A percentile compares a stretch with the other conserved stretches of the same genome.
Evolutionary conservation across 2,329 filamentous ascomycete genomes (phyloP).

Genomic region (Aspergillus japonicus): DNA sequence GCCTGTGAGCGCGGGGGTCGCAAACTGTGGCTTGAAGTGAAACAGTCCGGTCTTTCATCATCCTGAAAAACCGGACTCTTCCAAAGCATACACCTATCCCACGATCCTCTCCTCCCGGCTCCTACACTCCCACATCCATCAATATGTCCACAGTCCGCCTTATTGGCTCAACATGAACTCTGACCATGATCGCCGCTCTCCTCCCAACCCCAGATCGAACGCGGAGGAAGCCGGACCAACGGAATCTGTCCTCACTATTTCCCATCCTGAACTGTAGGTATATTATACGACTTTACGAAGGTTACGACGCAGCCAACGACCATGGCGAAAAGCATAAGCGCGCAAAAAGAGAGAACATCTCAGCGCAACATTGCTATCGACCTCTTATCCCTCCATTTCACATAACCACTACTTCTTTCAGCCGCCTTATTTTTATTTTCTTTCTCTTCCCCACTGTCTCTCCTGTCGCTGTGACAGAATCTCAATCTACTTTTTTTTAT

Average conservation of each 20-base stretch:
- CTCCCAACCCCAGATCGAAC: not conserved
- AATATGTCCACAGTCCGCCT: no score
- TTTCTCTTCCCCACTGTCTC: not conserved
- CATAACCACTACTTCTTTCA: not conserved
- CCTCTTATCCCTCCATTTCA: not conserved
- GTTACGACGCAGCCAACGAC: not conserved
- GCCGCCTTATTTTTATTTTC: not conserved
- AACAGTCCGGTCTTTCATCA: not conserved
- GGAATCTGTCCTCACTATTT: not conserved
- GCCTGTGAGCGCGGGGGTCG: conserved; percentile 35
- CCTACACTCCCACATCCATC: not conserved
- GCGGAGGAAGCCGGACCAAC: not conserved
- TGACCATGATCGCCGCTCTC: no score
- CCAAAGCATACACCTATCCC: not conserved
- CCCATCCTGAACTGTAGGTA: not conserved
- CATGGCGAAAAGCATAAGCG: not conserved
- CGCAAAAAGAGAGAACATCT: not conserved
- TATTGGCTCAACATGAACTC: no score
- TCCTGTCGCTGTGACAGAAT: not conserved
- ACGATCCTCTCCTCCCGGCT: not conserved
- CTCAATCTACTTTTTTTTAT: no score
- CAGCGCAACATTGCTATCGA: not conserved
- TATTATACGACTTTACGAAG: not conserved
- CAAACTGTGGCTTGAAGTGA: conserved; percentile 30
- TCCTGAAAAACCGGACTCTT: not conserved